A percentile compares a stretch with the other conserved stretches of the same genome.
phyloP scores from a whole-genome alignment of 1,284 basidiomycete genomes.

The Golubevia sp. region DNA sequence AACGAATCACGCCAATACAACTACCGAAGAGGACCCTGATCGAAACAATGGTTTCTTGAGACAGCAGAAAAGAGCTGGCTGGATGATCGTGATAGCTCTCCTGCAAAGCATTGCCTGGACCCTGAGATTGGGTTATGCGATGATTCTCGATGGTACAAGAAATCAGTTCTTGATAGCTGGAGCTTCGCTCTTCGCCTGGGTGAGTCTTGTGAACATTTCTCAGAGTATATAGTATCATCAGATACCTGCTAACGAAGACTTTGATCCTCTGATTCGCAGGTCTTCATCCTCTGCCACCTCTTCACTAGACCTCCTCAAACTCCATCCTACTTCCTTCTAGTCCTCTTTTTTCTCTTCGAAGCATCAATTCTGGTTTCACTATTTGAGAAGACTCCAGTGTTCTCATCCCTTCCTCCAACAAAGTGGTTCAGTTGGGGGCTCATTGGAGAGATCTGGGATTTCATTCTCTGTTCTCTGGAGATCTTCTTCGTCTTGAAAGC shows the following conservation, averaged over 20 bases:
- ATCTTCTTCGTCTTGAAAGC: slow-evolving; percentile 19
- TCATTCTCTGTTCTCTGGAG: slow-evolving; percentile 9
- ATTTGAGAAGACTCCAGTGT: slow-evolving; percentile 3
- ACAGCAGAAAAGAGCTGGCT: background rate
- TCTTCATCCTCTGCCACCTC: background rate
- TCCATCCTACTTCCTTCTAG: background rate
- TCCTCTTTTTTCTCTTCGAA: slow-evolving; percentile 4
- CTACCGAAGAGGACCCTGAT: background rate
- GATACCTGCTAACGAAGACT: no score
- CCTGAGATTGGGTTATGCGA: background rate
- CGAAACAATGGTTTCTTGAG: background rate
- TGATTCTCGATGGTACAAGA: background rate
- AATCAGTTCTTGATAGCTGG: background rate
- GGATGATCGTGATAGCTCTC: background rate
- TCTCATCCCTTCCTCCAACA: background rate
- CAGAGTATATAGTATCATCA: no score
- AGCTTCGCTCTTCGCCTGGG: background rate
- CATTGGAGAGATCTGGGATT: slow-evolving; percentile 8
- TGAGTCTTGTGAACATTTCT: background rate
- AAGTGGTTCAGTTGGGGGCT: background rate
- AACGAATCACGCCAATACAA: background rate
- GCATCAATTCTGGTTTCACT: slow-evolving; percentile 3
- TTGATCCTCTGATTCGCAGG: no score
- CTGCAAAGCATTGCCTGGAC: background rate
- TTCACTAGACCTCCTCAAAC: slow-evolving; percentile 6